These are phyloP conservation scores for Thalassiosira ordinaria DNA, from an alignment of 352 stramenopile genomes.

Conservation along the genomic window DNA sequence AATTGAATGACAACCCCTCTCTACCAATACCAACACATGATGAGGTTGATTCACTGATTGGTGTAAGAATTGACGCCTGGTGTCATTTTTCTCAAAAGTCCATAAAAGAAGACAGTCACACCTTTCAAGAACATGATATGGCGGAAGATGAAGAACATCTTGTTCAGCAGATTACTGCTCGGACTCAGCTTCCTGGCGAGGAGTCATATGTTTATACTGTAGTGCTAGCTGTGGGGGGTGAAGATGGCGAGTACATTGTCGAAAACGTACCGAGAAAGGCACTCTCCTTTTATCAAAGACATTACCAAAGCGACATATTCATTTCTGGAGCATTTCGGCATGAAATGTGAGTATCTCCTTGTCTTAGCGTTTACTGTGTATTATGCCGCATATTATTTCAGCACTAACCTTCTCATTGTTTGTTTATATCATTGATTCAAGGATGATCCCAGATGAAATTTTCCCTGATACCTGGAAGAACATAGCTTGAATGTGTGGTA, in stretches of 20 bases:
- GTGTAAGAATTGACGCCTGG: constrained; percentile 14
- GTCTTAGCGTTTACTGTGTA: background rate
- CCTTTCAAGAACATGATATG: background rate
- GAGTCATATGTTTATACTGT: constrained; percentile 21
- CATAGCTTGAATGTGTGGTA: constrained; percentile 1
- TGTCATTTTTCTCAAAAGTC: constrained; percentile 8
- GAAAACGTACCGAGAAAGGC: constrained; percentile 51
- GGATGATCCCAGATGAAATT: constrained; percentile 74
- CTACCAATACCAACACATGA: constrained; percentile 15
- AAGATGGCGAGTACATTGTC: constrained; percentile 1
- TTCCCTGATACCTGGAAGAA: constrained; percentile 78
- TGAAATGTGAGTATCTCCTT: constrained; percentile 47
- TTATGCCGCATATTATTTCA: background rate
- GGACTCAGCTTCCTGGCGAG: background rate
- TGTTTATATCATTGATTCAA: too few relatives aligned
- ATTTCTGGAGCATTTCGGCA: constrained; percentile 71
- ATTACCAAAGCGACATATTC: constrained; percentile 58
- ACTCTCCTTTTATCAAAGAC: constrained; percentile 65
- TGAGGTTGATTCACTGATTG: constrained; percentile 15
- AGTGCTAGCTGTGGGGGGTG: background rate
- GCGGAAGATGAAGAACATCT: constrained; percentile 14
- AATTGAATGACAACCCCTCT: constrained; percentile 37
- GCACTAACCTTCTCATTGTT: too few relatives aligned
- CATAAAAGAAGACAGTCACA: constrained; percentile 1
- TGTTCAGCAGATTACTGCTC: constrained; percentile 23